Conservation (phyloP, 768 basidiomycete genomes). For the Cyclocybe aegerita region DNA sequence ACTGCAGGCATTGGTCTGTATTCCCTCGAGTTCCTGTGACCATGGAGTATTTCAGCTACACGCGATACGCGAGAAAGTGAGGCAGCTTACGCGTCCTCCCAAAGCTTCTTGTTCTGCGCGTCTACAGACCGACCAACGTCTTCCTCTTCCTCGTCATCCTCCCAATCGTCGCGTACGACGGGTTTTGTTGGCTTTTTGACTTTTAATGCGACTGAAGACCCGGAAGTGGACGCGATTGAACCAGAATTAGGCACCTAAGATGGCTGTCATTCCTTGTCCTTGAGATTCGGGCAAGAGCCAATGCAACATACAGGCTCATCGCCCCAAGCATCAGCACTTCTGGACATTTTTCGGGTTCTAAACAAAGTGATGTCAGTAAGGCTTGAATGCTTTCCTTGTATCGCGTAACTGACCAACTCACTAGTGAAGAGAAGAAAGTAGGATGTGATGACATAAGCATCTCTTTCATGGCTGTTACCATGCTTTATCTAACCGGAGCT, state of each 20-base stretch:
- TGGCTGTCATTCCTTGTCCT: slow-evolving; percentile 3
- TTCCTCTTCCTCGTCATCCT: slow-evolving; percentile 50
- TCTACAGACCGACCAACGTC: slow-evolving; percentile 28
- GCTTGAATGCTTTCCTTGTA: no score
- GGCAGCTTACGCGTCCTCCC: slow-evolving; percentile 68
- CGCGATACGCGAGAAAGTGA: not conserved
- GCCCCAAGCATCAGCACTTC: slow-evolving; percentile 17
- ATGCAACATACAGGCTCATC: slow-evolving; percentile 19
- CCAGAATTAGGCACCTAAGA: slow-evolving; percentile 3
- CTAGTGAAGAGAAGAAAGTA: no score
- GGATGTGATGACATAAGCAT: no score
- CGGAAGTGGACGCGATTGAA: slow-evolving; percentile 3
- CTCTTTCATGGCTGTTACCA: no score
- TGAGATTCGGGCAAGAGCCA: not conserved
- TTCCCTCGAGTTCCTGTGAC: slow-evolving; percentile 50
- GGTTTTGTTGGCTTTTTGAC: slow-evolving; percentile 10
- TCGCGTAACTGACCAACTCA: no score
- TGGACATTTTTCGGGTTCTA: slow-evolving; percentile 12
- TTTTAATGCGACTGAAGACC: slow-evolving; percentile 8
- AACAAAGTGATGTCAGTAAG: no score
- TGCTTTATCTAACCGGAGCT: no score
- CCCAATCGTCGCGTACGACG: slow-evolving; percentile 54
- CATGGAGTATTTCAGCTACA: not conserved
- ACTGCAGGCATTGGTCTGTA: slow-evolving; percentile 71
- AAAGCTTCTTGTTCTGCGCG: slow-evolving; percentile 51